Base-by-base conservation (phyloP, 495 filamentous ascomycete genomes). In the Trichodelitschia bisporula region DNA sequence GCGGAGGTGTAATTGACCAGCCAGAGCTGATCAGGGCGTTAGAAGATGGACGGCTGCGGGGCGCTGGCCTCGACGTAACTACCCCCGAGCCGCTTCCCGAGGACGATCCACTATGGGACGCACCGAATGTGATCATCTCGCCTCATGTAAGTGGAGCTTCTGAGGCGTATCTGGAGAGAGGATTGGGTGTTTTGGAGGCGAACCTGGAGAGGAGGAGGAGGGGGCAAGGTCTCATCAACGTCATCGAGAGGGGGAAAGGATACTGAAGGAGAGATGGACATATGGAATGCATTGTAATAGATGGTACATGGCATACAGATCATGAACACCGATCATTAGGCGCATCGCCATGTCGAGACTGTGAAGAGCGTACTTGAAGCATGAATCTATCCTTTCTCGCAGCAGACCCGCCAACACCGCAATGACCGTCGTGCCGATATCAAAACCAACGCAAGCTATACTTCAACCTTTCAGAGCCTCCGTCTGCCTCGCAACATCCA, bases 21-120 rank as follows among this genome's bases (percentile, higher is more conserved):
- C 59, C 64, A 10, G 75, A 66, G 3, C 42, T 91, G 17, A 53
- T 84, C 9, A 52, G 49, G 0, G 67, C 77, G 2, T 48, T 79
- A 9, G 56, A 70, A 33, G 36, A 35, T 8, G 44, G 40, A 23
- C 42, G 37, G 29, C 49, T 92, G 28, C 56, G 65, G 17, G 79
- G 77, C 14, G 65, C 79, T 6, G 77, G 77, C 26, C 46, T 90
- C 24, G 82, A 92, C 51, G 82, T 90, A 0, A 77, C 79, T 20
- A 78, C 86, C 32, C 77, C 77, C 0, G 82, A 92, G 42, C 80
- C 80, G 0, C 43, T 91, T 39, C 74, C 76, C 0, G 36, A 53
- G 16, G 68, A 72, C 6, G 61, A 70, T 47, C 62, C 68, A 34
- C 46, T 91, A 19, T 86, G 77, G 66, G 62, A 59, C n/a, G 51